Evolutionary conservation across 768 basidiomycete genomes (phyloP), one percentile per base, ranked within the genome.

Genomic region (Psilocybe cyanescens): DNA sequence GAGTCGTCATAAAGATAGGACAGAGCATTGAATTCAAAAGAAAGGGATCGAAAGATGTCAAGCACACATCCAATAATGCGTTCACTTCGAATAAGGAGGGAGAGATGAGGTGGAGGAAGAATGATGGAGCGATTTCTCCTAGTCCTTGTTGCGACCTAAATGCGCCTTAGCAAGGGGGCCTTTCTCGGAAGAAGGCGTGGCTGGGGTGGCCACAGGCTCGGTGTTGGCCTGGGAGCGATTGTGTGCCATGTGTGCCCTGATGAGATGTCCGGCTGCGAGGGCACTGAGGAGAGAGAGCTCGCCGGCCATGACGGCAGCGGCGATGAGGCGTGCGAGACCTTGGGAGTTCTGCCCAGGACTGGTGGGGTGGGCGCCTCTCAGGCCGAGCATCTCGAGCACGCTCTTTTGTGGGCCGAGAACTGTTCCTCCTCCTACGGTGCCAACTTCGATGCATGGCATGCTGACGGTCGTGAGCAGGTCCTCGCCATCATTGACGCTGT

Each of bases 161-260:
- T 44, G 41, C 14, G 41, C 41, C 41, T 16, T 44, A 5, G 14
- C 8, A 44, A 44, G 9, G 14, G 41, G 14, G 4, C 41, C 41
- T 14, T 39, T 44, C n/a, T 44, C 41, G 1, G 14, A 44, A 12
- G 41, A 8, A 16, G 41, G 41, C 33, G 33, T 35, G 8, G n/a
- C 8, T 14, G 41, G 33, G 33, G 11, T 35, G 7, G 3, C 6
- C 6, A 11, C 7, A 11, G 33, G 9, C 14, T 11, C 11, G 3
- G 30, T 16, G 29, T 29, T 51, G 3, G n/a, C 29, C 11, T 51
- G 49, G 28, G 49, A 31, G 8, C 49, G 49, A 19, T 51, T 51
- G 30, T 51, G 49, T 28, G 49, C 49, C 49, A 51, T 51, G 49
- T 51, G 49, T 51, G 49, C 49, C 11, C 49, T 28, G 49, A 51